A percentile compares a stretch with the other conserved stretches of the same genome.
These are phyloP conservation scores for Fusarium secorum DNA, from an alignment of 2,329 filamentous ascomycete genomes.

Conservation along the genomic window DNA sequence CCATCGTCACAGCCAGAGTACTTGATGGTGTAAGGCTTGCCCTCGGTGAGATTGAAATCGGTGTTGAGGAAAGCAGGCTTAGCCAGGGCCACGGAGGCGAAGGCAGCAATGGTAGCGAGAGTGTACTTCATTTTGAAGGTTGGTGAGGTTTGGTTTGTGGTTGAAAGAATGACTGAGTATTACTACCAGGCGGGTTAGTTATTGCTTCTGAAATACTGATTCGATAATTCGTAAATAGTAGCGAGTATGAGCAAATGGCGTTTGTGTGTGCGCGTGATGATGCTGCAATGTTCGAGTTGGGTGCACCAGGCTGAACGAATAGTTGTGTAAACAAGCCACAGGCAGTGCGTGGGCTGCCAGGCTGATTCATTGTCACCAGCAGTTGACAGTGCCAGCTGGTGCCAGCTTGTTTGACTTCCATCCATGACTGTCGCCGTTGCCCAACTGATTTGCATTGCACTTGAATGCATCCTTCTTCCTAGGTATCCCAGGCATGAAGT, in stretches of 20 bases:
- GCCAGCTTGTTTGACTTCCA: background rate
- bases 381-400: background rate
- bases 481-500: background rate
- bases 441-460: background rate
- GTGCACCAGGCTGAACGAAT: background rate
- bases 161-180: slow-evolving; percentile 42
- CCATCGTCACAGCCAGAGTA: slow-evolving; percentile 44
- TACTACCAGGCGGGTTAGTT: slow-evolving; percentile 35
- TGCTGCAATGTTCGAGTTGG: slow-evolving; percentile 5
- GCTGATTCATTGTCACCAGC: background rate
- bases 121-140: slow-evolving; percentile 51
- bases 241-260: slow-evolving; percentile 1
- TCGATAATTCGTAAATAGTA: slow-evolving; percentile 1
- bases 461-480: background rate
- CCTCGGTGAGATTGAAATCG: slow-evolving; percentile 41
- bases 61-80: slow-evolving; percentile 47
- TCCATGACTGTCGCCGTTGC: background rate
- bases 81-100: slow-evolving; percentile 43
- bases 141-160: slow-evolving; percentile 12
- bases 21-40: slow-evolving; percentile 45
- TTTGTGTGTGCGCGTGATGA: background rate
- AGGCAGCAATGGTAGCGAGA: slow-evolving; percentile 42
- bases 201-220: background rate
- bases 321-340: background rate
- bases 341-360: background rate